Evolutionary conservation across 441 rosid genomes (phyloP).

Genomic region (Capsella rubella): DNA sequence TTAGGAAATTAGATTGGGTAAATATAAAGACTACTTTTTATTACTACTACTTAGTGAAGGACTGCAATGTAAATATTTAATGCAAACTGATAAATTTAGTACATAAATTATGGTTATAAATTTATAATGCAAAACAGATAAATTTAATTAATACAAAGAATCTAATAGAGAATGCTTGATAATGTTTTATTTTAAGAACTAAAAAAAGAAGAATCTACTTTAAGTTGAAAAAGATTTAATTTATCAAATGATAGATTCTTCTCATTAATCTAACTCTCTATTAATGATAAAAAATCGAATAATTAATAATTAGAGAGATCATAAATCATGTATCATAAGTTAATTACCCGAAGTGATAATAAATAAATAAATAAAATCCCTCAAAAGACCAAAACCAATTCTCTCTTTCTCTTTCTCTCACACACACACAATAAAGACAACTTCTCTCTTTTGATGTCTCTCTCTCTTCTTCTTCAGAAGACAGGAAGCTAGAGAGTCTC

Average conservation of each 20-base stretch:
- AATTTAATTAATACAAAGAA: neutral
- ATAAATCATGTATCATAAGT: constrained; percentile 4
- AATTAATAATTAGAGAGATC: constrained; percentile 15
- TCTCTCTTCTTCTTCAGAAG: constrained; percentile 16
- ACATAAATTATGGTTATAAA: too few species aligned
- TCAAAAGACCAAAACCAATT: constrained; percentile 40
- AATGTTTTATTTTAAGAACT: neutral
- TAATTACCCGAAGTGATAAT: constrained; percentile 30
- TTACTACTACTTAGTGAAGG: too few species aligned
- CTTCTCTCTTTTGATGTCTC: constrained; percentile 40
- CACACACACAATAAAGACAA: constrained; percentile 39
- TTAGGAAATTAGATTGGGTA: too few species aligned
- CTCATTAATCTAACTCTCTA: neutral
- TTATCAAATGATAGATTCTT: constrained; percentile 2
- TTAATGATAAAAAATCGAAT: neutral
- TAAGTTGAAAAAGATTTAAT: neutral
- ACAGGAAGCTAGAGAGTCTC: constrained; percentile 36
- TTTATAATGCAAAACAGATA: neutral
- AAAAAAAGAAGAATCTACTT: constrained; percentile 15
- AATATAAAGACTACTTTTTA: too few species aligned
- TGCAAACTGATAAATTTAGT: too few species aligned
- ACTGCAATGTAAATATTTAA: too few species aligned
- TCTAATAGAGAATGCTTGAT: neutral
- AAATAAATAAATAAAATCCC: constrained; percentile 1
- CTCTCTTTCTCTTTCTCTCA: constrained; percentile 23